phyloP scores from a whole-genome alignment of 2,329 filamentous ascomycete species.

The Purpureocillium takamizusanense region DNA sequence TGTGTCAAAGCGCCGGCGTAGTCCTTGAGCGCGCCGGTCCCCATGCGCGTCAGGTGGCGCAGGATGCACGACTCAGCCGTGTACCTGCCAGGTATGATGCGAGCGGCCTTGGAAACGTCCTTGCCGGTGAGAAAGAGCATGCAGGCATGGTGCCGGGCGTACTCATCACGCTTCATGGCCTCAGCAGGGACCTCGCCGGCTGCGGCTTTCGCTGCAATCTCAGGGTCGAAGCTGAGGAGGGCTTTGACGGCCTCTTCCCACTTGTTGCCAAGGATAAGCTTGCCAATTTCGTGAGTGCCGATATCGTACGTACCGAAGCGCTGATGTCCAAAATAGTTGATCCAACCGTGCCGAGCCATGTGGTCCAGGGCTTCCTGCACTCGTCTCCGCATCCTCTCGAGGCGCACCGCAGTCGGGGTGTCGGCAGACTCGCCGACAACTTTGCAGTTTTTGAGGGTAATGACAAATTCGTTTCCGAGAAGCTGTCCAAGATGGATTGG shows the following conservation, averaged over 20 bases:
- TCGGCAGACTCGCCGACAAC: slow-evolving; percentile 35
- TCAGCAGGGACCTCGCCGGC: slow-evolving; percentile 26
- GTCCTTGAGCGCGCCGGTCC: slow-evolving; percentile 47
- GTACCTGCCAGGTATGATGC: slow-evolving; percentile 70
- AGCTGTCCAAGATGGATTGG: slow-evolving; percentile 77
- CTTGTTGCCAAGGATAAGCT: slow-evolving; percentile 73
- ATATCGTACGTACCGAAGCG: slow-evolving; percentile 84
- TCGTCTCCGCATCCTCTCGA: slow-evolving; percentile 22
- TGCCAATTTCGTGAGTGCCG: slow-evolving; percentile 77
- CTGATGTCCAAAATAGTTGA: slow-evolving; percentile 98
- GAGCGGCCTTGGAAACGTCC: slow-evolving; percentile 50
- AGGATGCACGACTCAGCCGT: slow-evolving; percentile 73
- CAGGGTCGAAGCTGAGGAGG: slow-evolving; percentile 64
- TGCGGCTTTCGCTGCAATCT: slow-evolving; percentile 41
- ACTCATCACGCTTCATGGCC: slow-evolving; percentile 64
- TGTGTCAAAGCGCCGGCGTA: slow-evolving; percentile 71
- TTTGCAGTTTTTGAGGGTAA: slow-evolving; percentile 79
- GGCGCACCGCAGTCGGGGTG: slow-evolving; percentile 15
- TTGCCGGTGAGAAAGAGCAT: slow-evolving; percentile 59
- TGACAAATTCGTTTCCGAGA: slow-evolving; percentile 82
- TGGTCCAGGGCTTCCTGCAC: slow-evolving; percentile 53
- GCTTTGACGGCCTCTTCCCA: slow-evolving; percentile 72
- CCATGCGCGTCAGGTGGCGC: slow-evolving; percentile 55
- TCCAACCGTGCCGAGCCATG: slow-evolving; percentile 69
- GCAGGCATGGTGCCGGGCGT: slow-evolving; percentile 69